Evolutionary conservation across 2,329 filamentous ascomycete genomes (phyloP).

Genomic region (Arthrobotrys sinensis): DNA sequence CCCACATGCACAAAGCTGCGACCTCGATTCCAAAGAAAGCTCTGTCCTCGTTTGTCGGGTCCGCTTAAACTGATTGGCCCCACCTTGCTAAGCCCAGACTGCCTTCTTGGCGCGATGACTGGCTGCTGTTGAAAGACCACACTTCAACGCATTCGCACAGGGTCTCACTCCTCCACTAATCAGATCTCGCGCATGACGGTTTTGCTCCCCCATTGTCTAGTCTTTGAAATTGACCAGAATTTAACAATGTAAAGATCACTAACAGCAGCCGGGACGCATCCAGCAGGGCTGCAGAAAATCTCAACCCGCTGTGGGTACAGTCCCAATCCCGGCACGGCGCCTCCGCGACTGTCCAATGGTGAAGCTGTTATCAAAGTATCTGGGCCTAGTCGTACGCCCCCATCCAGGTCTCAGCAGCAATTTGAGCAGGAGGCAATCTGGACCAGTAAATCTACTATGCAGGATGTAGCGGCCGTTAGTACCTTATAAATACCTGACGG

Average conservation of each 20-base stretch:
- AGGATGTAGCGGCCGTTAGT: slow-evolving; percentile 39
- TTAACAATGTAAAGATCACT: slow-evolving; percentile 44
- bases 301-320: slow-evolving; percentile 56
- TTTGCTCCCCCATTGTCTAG: slow-evolving; percentile 37
- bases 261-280: slow-evolving; percentile 31
- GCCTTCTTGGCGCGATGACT: slow-evolving; percentile 52
- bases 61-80: slow-evolving; percentile 54
- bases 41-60: slow-evolving; percentile 22
- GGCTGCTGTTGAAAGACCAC: slow-evolving; percentile 47
- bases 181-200: slow-evolving; percentile 30
- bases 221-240: slow-evolving; percentile 51
- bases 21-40: slow-evolving; percentile 29
- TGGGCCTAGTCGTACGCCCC: slow-evolving; percentile 29
- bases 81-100: slow-evolving; percentile 34
- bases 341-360: slow-evolving; percentile 51
- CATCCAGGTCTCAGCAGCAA: slow-evolving; percentile 37
- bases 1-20: slow-evolving; percentile 31
- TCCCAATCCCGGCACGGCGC: slow-evolving; percentile 51
- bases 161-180: slow-evolving; percentile 59
- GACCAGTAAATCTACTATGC: slow-evolving; percentile 33
- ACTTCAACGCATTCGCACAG: slow-evolving; percentile 55
- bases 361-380: slow-evolving; percentile 19
- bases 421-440: slow-evolving; percentile 34
- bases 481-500: slow-evolving; percentile 56
- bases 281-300: slow-evolving; percentile 60